Evolutionary conservation across 495 filamentous ascomycete genomes (phyloP).

Genomic region (Thozetella sp.): DNA sequence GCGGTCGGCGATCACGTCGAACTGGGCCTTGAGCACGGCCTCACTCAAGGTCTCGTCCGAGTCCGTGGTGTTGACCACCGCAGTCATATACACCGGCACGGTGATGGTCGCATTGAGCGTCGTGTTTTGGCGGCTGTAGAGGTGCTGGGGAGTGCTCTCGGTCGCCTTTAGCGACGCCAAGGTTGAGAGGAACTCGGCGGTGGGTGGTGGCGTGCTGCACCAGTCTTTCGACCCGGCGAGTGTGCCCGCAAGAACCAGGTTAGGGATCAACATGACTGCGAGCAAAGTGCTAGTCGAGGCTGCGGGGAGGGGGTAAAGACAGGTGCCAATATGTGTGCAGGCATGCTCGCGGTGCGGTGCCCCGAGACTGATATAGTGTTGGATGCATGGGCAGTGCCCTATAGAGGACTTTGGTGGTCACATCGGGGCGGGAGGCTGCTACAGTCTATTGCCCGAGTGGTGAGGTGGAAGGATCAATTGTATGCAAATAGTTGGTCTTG

Average conservation of each 20-base stretch:
- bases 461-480: no score
- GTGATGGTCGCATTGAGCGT: background rate
- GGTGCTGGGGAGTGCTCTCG: background rate
- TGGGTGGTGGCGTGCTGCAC: background rate
- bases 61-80: background rate
- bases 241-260: background rate
- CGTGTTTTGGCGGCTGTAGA: background rate
- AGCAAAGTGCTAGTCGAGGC: no score
- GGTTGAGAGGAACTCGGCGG: background rate
- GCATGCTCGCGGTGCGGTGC: no score
- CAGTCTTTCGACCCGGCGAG: background rate
- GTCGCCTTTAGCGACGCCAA: background rate
- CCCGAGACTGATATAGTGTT: no score
- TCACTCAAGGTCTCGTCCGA: slow-evolving; percentile 1
- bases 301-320: background rate
- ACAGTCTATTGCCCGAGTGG: no score
- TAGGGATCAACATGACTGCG: background rate
- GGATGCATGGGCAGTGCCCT: background rate
- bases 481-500: no score
- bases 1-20: background rate
- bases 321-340: no score
- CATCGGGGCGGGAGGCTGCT: no score
- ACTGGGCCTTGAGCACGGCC: background rate
- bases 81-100: background rate
- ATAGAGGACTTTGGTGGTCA: no score